Evolutionary conservation across 176 grass and related monocot genomes (phyloP), one percentile per base, ranked within the genome.

Genomic region (Tillandsia leiboldiana): DNA sequence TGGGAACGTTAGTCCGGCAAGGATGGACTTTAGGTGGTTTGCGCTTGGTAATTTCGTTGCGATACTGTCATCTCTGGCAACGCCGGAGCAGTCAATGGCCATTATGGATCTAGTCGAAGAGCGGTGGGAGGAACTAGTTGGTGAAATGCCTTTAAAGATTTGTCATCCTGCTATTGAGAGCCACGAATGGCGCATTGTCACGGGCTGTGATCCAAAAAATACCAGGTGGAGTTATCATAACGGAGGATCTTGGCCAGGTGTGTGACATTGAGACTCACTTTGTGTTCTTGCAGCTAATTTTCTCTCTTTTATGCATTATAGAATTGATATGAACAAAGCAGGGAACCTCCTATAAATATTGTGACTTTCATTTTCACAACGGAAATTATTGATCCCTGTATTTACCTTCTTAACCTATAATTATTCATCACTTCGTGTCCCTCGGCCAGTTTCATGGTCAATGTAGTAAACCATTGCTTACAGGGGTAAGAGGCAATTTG

Each of bases 21-120:
- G 88, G 74, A 96, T 96, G 92, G 92, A 96, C 77, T 96, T 96
- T 80, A 85, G 92, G 0, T 96, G 92, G 92, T 96, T 96, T 82
- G 88, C 88, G 17, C 73, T 96, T 1, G 92, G 92, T 0, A 96
- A 96, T 75, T 96, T 71, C 69, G 80, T 96, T 67, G 85, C 92
- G 23, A 96, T 96, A 77, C 80, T 96, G 7, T 87, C 88, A 0
- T 96, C 92, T 52, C 80, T 96, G 65, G 85, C 92, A 33, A 91
- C 92, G 58, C 92, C 88, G 1, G 92, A 96, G 59, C 88, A 96
- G 74, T 66, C 92, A 53, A 63, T 47, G 7, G 88, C 92, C 51
- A 96, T 96, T 77, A 96, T 96, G 92, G 92, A 96, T 79, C 80
- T 96, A 62, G 12, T 96, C 17, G 88, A 96, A 75, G 92, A 96